Percentiles rank a stretch among this genome's conserved stretches.
These are phyloP conservation scores for Triticum dicoccoides DNA, from an alignment of 176 grass and related monocot genomes.

Conservation along the genomic window DNA sequence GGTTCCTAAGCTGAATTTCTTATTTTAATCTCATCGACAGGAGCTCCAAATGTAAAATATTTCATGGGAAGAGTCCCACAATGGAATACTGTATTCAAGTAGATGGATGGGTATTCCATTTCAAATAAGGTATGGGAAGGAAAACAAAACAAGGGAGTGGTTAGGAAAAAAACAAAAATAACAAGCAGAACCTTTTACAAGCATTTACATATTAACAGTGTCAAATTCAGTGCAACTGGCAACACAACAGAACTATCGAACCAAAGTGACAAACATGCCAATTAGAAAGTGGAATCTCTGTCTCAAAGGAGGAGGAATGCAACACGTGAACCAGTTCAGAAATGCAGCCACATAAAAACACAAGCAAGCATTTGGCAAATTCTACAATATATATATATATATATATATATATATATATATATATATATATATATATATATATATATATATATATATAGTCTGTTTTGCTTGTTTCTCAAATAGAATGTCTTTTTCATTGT, in stretches of 20 bases:
- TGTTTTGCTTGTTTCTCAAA: neutral
- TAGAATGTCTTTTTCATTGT: neutral
- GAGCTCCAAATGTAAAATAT: neutral
- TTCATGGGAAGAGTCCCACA: neutral
- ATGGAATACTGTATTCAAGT: neutral
- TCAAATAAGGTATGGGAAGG: neutral
- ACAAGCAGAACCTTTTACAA: too few relatives aligned
- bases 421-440: neutral
- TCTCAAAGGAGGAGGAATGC: neutral
- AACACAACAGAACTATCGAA: neutral
- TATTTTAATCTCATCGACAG: neutral
- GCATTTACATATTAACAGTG: neutral
- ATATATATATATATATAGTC: neutral
- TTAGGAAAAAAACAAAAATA: neutral
- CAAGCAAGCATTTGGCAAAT: neutral
- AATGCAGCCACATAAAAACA: neutral
- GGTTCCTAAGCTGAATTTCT: neutral
- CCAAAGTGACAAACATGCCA: neutral
- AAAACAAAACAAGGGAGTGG: neutral
- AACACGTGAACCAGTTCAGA: neutral
- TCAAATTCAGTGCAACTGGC: neutral
- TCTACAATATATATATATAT: neutral
- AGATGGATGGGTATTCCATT: neutral
- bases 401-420: neutral
- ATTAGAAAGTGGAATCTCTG: neutral